Base-by-base conservation (phyloP, 23 red algal species). In the Chondrus crispus region DNA sequence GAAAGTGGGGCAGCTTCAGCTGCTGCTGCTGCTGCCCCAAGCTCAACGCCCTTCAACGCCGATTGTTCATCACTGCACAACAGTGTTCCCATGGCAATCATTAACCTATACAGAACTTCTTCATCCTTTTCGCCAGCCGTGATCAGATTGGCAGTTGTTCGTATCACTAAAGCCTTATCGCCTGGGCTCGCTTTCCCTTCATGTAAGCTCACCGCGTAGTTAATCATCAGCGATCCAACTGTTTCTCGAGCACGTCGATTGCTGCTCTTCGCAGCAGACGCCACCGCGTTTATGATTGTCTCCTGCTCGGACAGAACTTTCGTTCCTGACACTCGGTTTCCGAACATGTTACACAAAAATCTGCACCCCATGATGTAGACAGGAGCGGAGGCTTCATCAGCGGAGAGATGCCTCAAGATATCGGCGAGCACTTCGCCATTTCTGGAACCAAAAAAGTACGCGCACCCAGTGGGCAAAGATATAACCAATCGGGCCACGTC, bases 301-400 rank as follows among this genome's bases (percentile, higher is more conserved):
- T 60, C 60, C 37, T 50, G 18, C 46, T 82, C 46, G 26, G 45
- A 43, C 35, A 50, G 70, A 9, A 62, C 86, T 3, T 62, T 76
- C 37, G 70, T 78, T 2, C 74, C 64, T 2, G 85, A 73, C 14
- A 97, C 68, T 41, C 95, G 88, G 46, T 88, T 93, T 68, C 72
- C 81, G 62, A 97, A 97, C 85, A 97, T 78, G 62, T 97, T 97
- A 55, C 88, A 93, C 73, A 93, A 74, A 46, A 93, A 93, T 11
- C 95, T 46, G 76, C 95, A 93, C 9, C 90, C 90, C 79, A 97
- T 82, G 79, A 97, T 88, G 11, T 69, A 49, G 4, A 97, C 95
- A 3, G 87, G 81, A 12, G 49, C 90, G 22, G 58, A 53, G 2
- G 95, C 95, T 42, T 96, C 45, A 16, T 63, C 41, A 22, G 82